Conservation (phyloP, 345 rosid species). For the Passiflora organensis region DNA sequence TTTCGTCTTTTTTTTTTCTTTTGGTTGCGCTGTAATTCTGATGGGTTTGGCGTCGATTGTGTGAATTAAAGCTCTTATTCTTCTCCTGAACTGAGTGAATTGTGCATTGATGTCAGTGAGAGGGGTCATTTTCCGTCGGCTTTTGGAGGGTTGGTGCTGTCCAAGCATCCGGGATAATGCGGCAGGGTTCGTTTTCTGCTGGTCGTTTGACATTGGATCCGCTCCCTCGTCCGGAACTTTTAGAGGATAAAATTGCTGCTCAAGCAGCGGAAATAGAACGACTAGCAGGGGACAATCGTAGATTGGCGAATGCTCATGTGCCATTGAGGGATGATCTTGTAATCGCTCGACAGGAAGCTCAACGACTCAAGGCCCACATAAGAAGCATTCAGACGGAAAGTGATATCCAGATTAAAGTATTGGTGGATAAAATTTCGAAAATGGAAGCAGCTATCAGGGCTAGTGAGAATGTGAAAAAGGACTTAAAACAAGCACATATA, state of each 20-base stretch:
- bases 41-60: no score
- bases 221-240: slow-evolving; percentile 36
- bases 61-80: no score
- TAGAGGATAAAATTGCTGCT: slow-evolving; percentile 62
- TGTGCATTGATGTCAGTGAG: slow-evolving; percentile 31
- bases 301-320: slow-evolving; percentile 48
- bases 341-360: slow-evolving; percentile 49
- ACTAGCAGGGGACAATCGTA: slow-evolving; percentile 56
- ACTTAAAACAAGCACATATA: slow-evolving; percentile 58
- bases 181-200: slow-evolving; percentile 32
- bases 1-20: no score
- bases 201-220: slow-evolving; percentile 22
- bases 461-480: slow-evolving; percentile 60
- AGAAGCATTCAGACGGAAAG: slow-evolving; percentile 64
- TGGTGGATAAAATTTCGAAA: slow-evolving; percentile 57
- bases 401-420: slow-evolving; percentile 66
- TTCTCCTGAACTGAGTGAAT: no score
- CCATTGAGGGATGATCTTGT: slow-evolving; percentile 56
- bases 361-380: slow-evolving; percentile 58
- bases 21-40: no score
- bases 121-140: slow-evolving; percentile 27
- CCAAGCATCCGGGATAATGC: slow-evolving; percentile 37
- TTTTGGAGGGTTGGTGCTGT: slow-evolving; percentile 23
- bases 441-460: slow-evolving; percentile 49
- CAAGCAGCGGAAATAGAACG: slow-evolving; percentile 74